These are phyloP conservation scores for Kluyveromyces aestuarii DNA, from an alignment of 805 yeast species.

Conservation along the genomic window DNA sequence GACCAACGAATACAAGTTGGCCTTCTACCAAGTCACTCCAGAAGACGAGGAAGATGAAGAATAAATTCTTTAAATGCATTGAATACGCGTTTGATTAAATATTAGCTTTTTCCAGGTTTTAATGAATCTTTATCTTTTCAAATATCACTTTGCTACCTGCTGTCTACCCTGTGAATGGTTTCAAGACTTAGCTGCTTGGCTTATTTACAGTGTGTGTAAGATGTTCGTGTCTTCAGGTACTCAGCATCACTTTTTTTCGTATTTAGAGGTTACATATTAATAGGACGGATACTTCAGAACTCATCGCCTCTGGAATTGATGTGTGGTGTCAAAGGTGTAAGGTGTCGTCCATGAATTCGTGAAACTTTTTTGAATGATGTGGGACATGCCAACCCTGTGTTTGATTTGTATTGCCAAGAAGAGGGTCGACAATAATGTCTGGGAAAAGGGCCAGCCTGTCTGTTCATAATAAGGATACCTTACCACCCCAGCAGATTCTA, in stretches of 20 bases:
- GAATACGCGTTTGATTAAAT: not conserved
- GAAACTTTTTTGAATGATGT: no score
- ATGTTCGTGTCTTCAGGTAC: not conserved
- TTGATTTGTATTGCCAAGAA: not conserved
- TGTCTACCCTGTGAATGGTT: not conserved
- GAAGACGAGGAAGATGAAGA: slow-evolving; percentile 94
- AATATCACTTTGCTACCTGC: not conserved
- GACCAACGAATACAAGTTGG: slow-evolving; percentile 93
- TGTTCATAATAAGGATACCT: slow-evolving; percentile 13
- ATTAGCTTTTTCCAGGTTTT: slow-evolving; percentile 1
- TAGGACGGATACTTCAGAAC: not conserved
- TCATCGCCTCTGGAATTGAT: not conserved
- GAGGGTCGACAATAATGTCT: not conserved
- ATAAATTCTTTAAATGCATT: slow-evolving; percentile 36
- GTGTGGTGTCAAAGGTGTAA: no score
- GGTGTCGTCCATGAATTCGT: no score
- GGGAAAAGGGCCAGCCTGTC: slow-evolving; percentile 13
- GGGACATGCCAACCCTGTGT: no score
- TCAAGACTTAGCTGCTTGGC: not conserved
- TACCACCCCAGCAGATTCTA: slow-evolving; percentile 25
- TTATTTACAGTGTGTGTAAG: not conserved
- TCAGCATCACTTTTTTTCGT: not conserved
- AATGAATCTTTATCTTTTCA: slow-evolving; percentile 3
- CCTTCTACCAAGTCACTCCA: slow-evolving; percentile 97
- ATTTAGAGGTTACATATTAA: slow-evolving; percentile 1